These are phyloP conservation scores for Fusarium sp. DNA, from an alignment of 2,329 filamentous ascomycete genomes.

Conservation along the genomic window DNA sequence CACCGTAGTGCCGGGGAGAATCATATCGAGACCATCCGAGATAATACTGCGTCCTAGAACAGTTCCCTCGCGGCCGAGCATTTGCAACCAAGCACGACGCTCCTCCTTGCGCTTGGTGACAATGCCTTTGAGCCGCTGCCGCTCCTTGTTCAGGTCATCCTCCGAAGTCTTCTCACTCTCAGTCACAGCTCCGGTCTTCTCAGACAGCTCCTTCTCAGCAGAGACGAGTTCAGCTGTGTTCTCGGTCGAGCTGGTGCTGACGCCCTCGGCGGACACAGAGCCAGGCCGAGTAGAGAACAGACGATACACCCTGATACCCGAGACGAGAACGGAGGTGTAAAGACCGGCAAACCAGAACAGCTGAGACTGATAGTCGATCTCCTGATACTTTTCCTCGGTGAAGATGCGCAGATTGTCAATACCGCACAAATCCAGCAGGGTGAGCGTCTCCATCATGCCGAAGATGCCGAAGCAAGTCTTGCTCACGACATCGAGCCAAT, in stretches of 20 bases:
- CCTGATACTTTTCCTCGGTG: conserved; percentile 62
- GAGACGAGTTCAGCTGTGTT: conserved; percentile 34
- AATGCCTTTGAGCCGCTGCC: conserved; percentile 54
- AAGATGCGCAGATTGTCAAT: conserved; percentile 66
- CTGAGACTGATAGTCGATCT: conserved; percentile 72
- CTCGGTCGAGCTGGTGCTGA: conserved; percentile 48
- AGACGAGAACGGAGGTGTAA: conserved; percentile 63
- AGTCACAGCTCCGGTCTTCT: conserved; percentile 33
- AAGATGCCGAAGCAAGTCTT: conserved; percentile 77
- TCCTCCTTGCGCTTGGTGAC: conserved; percentile 54
- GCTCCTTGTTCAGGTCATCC: conserved; percentile 51
- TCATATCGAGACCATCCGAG: conserved; percentile 73
- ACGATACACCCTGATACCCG: conserved; percentile 60
- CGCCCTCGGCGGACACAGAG: conserved; percentile 50
- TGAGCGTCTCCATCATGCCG: conserved; percentile 76
- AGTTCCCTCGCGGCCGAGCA: conserved; percentile 50
- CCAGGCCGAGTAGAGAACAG: conserved; percentile 56
- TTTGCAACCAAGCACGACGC: conserved; percentile 50
- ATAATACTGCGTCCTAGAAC: conserved; percentile 65
- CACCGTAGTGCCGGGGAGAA: conserved; percentile 72
- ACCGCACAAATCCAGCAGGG: conserved; percentile 68
- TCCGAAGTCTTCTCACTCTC: conserved; percentile 35
- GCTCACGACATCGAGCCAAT: conserved; percentile 69
- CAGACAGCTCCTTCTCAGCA: conserved; percentile 34
- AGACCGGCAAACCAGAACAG: conserved; percentile 80